Percentiles rank a stretch among this genome's conserved stretches.
Conservation (phyloP, 2,329 filamentous ascomycete genomes). For the Chaetomium sp. region DNA sequence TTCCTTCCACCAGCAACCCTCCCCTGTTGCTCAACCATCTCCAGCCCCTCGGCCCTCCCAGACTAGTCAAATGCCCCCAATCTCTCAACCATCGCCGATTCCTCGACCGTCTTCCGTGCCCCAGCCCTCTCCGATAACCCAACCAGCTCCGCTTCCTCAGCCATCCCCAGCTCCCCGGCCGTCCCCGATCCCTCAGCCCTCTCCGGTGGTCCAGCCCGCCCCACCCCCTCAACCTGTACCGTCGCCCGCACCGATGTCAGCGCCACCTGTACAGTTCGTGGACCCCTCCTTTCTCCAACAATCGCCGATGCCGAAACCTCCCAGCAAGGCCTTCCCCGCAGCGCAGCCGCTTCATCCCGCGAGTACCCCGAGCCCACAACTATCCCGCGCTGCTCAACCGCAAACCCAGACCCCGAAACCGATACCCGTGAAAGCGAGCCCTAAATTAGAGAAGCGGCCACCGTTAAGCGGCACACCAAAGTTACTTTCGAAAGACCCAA, state of each 20-base stretch:
- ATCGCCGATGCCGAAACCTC: conserved; percentile 13
- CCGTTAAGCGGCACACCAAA: conserved; percentile 15
- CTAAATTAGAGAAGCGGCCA: conserved; percentile 15
- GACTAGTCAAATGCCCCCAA: background rate
- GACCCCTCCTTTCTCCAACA: conserved; percentile 24
- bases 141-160: conserved; percentile 3
- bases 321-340: conserved; percentile 13
- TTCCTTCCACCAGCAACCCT: conserved; percentile 21
- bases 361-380: conserved; percentile 21
- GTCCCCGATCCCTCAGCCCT: background rate
- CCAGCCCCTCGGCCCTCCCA: background rate
- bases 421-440: conserved; percentile 14
- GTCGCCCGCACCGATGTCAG: conserved; percentile 15
- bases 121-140: background rate
- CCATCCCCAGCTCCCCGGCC: background rate
- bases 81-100: conserved; percentile 1
- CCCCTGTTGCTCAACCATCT: background rate
- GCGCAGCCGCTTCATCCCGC: conserved; percentile 21
- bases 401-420: conserved; percentile 8
- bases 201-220: conserved; percentile 1
- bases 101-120: conserved; percentile 15
- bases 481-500: conserved; percentile 16
- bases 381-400: conserved; percentile 8
- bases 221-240: conserved; percentile 4
- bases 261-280: conserved; percentile 26